Evolutionary conservation across 1,284 basidiomycete species (phyloP), one percentile per base, ranked within the genome.

Genomic region (Pyrrhoderma noxium): DNA sequence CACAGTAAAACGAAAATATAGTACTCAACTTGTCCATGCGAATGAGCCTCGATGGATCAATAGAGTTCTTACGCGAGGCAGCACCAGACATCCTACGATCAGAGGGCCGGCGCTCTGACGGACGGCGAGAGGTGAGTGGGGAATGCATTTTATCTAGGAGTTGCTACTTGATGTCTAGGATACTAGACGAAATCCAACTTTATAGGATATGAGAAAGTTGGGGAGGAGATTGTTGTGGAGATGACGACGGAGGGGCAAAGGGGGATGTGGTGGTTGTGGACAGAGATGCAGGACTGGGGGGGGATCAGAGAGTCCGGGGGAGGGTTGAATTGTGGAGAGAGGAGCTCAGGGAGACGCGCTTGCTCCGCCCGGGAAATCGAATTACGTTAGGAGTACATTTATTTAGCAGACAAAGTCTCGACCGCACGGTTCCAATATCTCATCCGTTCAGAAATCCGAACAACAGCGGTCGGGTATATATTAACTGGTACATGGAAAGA

Each of bases 21-120:
- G 51, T 52, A 66, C 65, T 56, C 60, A 50, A 86, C 86, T 80
- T 88, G 75, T 86, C 81, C 82, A 89, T 89, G 41, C 79, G 83
- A 50, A 88, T 61, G 51, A 89, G 76, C 65, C 76, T 76, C 58
- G 76, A 76, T 49, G 85, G 85, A 64, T 89, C 86, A 62, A 89
- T 89, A 45, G 85, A 88, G 2, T 71, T 71, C 46, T 81, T 73
- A 53, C 85, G 73, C 34, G 81, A 84, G 55, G 58, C 53, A 36
- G 58, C 40, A 50, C 59, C 60, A 34, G 66, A 52, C 67, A 67
- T 63, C 68, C 68, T 51, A 67, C 65, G 60, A 37, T 58, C 57
- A 40, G 62, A 58, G 45, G 53, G 49, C 40, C 63, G 54, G 45
- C 58, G 55, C 49, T 54, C 70, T 38, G 69, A 68, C 51, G 66